Conservation (phyloP, 2,329 filamentous ascomycete genomes). For the Diaporthe aspalathi region DNA sequence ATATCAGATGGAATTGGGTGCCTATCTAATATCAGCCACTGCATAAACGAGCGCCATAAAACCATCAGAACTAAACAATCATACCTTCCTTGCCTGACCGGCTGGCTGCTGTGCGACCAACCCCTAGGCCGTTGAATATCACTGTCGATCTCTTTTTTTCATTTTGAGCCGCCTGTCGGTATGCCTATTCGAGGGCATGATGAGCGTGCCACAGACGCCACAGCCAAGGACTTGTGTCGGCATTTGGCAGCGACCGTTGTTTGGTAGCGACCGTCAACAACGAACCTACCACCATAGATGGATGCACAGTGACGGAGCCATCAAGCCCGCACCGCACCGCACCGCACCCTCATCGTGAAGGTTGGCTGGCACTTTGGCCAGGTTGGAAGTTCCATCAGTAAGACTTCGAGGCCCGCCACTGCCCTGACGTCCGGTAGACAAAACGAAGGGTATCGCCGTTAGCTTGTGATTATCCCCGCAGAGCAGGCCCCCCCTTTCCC, state of each 20-base stretch:
- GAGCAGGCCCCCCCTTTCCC: neutral
- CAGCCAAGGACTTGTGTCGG: neutral
- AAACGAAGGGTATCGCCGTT: neutral
- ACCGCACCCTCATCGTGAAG: neutral
- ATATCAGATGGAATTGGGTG: neutral
- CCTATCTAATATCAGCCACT: slow-evolving; percentile 18
- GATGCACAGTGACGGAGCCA: slow-evolving; percentile 27
- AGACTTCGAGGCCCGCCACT: neutral
- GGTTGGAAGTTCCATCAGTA: neutral
- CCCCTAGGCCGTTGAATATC: neutral
- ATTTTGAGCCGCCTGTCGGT: slow-evolving; percentile 18
- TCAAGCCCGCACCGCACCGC: slow-evolving; percentile 6
- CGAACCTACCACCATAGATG: neutral
- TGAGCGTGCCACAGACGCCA: slow-evolving; percentile 9
- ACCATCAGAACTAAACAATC: neutral
- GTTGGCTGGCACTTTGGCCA: neutral
- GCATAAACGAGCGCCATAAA: slow-evolving; percentile 26
- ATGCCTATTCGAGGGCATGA: slow-evolving; percentile 7
- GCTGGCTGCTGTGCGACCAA: slow-evolving; percentile 35
- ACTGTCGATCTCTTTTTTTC: slow-evolving; percentile 29
- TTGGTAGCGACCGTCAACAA: slow-evolving; percentile 15
- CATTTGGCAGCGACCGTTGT: slow-evolving; percentile 8
- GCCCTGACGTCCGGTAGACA: neutral
- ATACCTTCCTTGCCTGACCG: slow-evolving; percentile 16
- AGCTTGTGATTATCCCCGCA: slow-evolving; percentile 22